These are phyloP conservation scores for Hirsutella minnesotensis DNA, from an alignment of 2,329 filamentous ascomycete genomes.

Conservation along the genomic window DNA sequence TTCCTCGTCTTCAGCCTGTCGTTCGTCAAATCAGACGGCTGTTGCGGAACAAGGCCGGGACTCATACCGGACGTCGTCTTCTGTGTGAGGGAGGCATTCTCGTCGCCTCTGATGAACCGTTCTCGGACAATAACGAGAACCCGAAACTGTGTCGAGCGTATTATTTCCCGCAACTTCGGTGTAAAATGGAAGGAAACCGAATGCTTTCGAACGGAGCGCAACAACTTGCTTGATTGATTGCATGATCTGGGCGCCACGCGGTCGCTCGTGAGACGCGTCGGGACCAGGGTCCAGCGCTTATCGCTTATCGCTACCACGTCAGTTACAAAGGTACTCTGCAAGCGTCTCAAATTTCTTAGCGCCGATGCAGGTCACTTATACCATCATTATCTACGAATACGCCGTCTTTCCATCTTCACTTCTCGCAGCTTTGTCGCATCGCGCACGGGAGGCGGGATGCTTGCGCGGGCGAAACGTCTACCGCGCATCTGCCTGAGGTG, in stretches of 20 bases:
- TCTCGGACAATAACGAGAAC: no score
- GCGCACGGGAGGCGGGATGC: slow-evolving; percentile 13
- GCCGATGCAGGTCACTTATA: no score
- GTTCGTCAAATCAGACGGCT: not conserved
- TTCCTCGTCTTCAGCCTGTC: slow-evolving; percentile 17
- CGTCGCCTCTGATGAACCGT: no score
- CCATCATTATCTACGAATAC: no score
- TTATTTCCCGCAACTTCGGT: no score
- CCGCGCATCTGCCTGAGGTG: slow-evolving; percentile 23
- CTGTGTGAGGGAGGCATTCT: slow-evolving; percentile 21
- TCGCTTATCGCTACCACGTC: slow-evolving; percentile 9
- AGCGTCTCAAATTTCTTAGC: slow-evolving; percentile 12
- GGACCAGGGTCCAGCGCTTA: slow-evolving; percentile 5
- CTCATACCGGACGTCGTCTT: slow-evolving; percentile 18
- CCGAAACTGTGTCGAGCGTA: no score
- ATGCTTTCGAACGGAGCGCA: no score
- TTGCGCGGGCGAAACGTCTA: slow-evolving; percentile 19
- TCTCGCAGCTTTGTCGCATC: not conserved
- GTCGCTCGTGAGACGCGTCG: no score
- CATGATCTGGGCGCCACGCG: no score
- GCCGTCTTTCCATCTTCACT: not conserved
- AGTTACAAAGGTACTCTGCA: no score
- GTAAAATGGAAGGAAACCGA: no score
- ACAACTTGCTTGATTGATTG: no score
- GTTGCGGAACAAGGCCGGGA: not conserved